phyloP scores from a whole-genome alignment of 192 early-diverging fungal genomes.

The Geranomyces variabilis region DNA sequence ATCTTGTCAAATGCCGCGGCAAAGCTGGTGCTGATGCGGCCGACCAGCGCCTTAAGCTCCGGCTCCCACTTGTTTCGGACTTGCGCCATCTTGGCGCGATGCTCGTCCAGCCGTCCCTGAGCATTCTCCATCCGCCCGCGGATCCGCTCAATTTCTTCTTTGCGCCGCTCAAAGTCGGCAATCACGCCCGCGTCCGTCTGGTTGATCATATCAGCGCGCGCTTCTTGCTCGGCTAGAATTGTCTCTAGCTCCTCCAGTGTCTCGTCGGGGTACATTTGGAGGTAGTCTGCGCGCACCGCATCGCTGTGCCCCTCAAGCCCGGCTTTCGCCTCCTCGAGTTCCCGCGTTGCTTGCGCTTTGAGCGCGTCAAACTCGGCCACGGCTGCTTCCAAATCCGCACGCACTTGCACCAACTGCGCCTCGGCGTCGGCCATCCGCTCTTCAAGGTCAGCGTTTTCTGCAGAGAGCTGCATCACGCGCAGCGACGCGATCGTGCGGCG shows the following conservation, averaged over 20 bases:
- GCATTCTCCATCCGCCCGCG: neutral
- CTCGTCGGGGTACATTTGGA: constrained; percentile 25
- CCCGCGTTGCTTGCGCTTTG: neutral
- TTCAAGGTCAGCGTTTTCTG: constrained; percentile 18
- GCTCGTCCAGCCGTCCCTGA: constrained; percentile 32
- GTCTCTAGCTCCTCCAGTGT: constrained; percentile 70
- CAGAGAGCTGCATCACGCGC: constrained; percentile 28
- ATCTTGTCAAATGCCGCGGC: constrained; percentile 75
- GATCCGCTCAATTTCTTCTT: constrained; percentile 39
- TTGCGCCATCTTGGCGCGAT: constrained; percentile 19
- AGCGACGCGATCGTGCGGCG: constrained; percentile 23
- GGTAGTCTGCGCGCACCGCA: neutral
- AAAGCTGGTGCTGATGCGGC: constrained; percentile 70
- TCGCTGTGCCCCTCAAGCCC: neutral
- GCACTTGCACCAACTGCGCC: neutral
- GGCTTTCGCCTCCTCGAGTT: neutral
- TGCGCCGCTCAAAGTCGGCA: constrained; percentile 68
- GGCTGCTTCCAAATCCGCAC: constrained; percentile 5
- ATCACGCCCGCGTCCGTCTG: constrained; percentile 62
- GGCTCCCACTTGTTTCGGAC: constrained; percentile 64
- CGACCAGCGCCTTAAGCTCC: constrained; percentile 63
- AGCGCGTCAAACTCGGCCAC: neutral
- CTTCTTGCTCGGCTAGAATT: constrained; percentile 54
- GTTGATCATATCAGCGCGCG: constrained; percentile 59
- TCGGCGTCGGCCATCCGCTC: constrained; percentile 6